phyloP scores from a whole-genome alignment of 257 asterid genomes.

The Lantana camara region DNA sequence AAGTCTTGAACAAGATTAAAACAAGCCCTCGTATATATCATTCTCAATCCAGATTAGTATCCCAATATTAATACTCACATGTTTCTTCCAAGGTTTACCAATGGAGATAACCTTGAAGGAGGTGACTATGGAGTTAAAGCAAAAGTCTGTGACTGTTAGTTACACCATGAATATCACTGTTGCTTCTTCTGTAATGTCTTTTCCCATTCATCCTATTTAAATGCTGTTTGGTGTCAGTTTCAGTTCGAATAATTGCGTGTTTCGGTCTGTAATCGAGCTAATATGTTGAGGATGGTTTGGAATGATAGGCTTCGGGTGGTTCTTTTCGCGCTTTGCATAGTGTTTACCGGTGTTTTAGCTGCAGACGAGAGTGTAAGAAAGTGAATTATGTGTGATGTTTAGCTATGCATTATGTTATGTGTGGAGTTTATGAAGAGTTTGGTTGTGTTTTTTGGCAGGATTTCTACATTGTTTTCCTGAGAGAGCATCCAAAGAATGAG shows the following conservation, averaged over 20 bases:
- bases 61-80: conserved; percentile 28
- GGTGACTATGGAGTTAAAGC: conserved; percentile 60
- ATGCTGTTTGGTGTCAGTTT: conserved; percentile 18
- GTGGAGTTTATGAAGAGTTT: background rate
- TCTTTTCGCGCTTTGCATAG: conserved; percentile 39
- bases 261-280: conserved; percentile 1
- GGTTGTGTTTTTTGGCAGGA: conserved; percentile 48
- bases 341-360: conserved; percentile 37
- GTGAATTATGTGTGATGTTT: conserved; percentile 8
- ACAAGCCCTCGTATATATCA: conserved; percentile 7
- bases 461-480: conserved; percentile 77
- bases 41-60: conserved; percentile 32
- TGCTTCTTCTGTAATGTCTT: conserved; percentile 43
- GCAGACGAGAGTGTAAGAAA: conserved; percentile 47
- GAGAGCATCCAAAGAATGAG: conserved; percentile 44
- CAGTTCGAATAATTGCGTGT: conserved; percentile 23
- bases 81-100: conserved; percentile 61
- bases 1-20: conserved; percentile 17
- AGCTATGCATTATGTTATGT: background rate
- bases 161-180: conserved; percentile 34
- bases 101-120: conserved; percentile 29
- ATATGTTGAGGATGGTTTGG: conserved; percentile 38
- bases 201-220: conserved; percentile 45
- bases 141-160: conserved; percentile 46
- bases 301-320: conserved; percentile 24